Evolutionary conservation across 192 early-diverging fungal species (phyloP), one percentile per base, ranked within the genome.

Genomic region (Lunasporangiospora selenospora): DNA sequence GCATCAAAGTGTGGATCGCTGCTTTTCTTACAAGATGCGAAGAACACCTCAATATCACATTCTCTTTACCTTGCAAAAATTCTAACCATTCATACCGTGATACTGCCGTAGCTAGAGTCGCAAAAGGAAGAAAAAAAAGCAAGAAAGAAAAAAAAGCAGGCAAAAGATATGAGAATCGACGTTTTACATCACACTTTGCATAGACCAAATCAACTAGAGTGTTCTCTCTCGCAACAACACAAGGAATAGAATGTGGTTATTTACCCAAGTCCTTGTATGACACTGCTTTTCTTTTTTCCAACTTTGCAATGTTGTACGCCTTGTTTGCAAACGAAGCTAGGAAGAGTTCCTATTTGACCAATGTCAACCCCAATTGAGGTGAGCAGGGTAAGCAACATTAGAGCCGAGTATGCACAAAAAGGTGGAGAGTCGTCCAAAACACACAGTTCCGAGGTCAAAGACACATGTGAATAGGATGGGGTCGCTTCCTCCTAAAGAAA

Each of bases 251-350:
- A 18, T 7, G 30, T 32, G 18, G 33, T 37, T 24, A 64, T 78
- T 80, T 88, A 78, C 87, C 88, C 45, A 90, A 81, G 62, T 92
- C 88, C 76, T 84, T 85, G 64, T 90, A 92, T 41, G 80, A 81
- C 8, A 92, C 80, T 11, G 86, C 88, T 58, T 88, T 92, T 77
- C 88, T 80, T 65, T 89, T 92, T 24, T 88, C 84, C 37, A 80
- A 63, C 29, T 83, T 83, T 2, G 87, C 85, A 45, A 82, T 77
- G 45, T 85, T 73, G 62, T 81, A 86, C 18, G 82, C 81, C 69
- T 89, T 85, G 43, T 73, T 77, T 13, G 87, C 83, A 44, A 92
- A 78, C 33, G 84, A 84, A 40, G 87, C 88, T 51, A 89, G 73
- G 59, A 92, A 92, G 27, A 85, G 60, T 79, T 92, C 90, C 84